These are phyloP conservation scores for Chrysanthemum seticuspe DNA, from an alignment of 129 eudicot species.

Conservation along the genomic window DNA sequence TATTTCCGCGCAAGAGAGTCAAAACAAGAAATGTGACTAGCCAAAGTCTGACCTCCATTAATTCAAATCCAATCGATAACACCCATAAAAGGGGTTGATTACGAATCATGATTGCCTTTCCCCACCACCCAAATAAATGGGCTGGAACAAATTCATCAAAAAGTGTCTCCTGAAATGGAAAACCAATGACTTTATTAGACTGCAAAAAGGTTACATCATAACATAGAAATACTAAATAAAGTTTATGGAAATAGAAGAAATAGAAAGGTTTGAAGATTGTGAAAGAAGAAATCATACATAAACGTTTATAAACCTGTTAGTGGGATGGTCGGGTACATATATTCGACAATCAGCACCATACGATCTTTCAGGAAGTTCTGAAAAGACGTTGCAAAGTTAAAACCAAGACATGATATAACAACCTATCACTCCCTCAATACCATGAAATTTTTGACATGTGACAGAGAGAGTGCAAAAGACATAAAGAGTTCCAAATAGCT, in stretches of 20 bases:
- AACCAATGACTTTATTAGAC: conserved; percentile 21
- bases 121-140: conserved; percentile 99
- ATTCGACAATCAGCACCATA: conserved; percentile 96
- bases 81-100: conserved; percentile 99
- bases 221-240: background rate
- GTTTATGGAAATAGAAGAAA: background rate
- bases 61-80: conserved; percentile 89
- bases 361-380: conserved; percentile 98
- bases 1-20: conserved; percentile 4
- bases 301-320: conserved; percentile 98
- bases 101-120: conserved; percentile 99
- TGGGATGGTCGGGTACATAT: conserved; percentile 79
- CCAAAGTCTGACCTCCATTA: conserved; percentile 76
- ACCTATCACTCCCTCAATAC: background rate
- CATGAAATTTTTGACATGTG: conserved; percentile 3
- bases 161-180: conserved; percentile 72
- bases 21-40: conserved; percentile 5
- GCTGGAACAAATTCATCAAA: conserved; percentile 94
- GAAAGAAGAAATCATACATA: conserved; percentile 89
- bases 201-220: conserved; percentile 10
- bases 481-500: background rate
- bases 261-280: conserved; percentile 28
- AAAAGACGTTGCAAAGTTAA: conserved; percentile 20
- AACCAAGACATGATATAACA: conserved; percentile 6
- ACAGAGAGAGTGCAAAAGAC: conserved; percentile 11